Evolutionary conservation across 352 stramenopile genomes (phyloP).

Genomic region (Globisporangium barbulae): DNA sequence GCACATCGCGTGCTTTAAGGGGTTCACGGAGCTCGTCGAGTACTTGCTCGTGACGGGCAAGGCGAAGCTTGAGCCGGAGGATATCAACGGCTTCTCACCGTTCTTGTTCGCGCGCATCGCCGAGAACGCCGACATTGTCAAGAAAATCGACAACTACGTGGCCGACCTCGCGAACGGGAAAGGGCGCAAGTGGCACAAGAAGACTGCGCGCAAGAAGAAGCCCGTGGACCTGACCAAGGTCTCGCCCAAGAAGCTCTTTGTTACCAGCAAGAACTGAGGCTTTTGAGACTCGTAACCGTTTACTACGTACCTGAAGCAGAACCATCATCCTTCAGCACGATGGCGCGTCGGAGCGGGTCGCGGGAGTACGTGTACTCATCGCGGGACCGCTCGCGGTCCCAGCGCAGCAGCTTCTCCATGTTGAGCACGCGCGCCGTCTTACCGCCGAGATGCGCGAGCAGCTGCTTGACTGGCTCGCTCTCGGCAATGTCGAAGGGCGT

Average conservation of each 20-base stretch:
- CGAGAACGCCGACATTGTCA: slow-evolving; percentile 59
- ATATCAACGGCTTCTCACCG: slow-evolving; percentile 65
- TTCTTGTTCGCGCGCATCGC: slow-evolving; percentile 70
- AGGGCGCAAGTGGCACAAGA: slow-evolving; percentile 18
- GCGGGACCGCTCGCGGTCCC: slow-evolving; percentile 46
- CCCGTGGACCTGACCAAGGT: slow-evolving; percentile 19
- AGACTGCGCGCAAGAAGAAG: slow-evolving; percentile 27
- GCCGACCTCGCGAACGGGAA: slow-evolving; percentile 32
- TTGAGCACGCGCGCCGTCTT: slow-evolving; percentile 37
- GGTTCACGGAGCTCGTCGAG: slow-evolving; percentile 63
- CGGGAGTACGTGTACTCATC: slow-evolving; percentile 45
- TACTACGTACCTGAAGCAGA: not conserved
- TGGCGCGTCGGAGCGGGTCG: slow-evolving; percentile 24
- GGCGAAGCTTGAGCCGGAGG: slow-evolving; percentile 42
- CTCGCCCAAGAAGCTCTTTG: slow-evolving; percentile 52
- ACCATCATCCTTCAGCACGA: slow-evolving; percentile 18
- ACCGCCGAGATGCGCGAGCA: slow-evolving; percentile 41
- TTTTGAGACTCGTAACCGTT: not conserved
- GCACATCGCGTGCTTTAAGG: slow-evolving; percentile 74
- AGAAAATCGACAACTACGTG: slow-evolving; percentile 52
- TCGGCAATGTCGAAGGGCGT: slow-evolving; percentile 57
- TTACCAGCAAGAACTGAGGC: slow-evolving; percentile 37
- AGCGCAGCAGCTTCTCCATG: slow-evolving; percentile 46
- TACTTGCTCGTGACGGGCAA: slow-evolving; percentile 57
- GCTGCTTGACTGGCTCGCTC: slow-evolving; percentile 32